These are phyloP conservation scores for Neurospora discreta DNA, from an alignment of 495 filamentous ascomycete species.

Conservation along the genomic window DNA sequence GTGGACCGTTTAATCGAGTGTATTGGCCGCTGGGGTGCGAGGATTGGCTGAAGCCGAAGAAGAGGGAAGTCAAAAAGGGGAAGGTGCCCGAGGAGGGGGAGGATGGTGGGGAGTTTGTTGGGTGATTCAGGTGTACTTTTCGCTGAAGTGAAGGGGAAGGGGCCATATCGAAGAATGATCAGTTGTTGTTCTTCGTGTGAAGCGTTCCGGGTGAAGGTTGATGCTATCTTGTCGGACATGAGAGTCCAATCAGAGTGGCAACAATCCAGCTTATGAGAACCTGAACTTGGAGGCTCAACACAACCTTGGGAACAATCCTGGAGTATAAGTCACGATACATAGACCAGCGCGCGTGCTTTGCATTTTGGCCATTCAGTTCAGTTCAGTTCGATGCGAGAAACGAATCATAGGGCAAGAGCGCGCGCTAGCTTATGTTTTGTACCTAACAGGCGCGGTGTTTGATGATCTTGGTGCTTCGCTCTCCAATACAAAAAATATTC, in stretches of 20 bases:
- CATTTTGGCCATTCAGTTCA: neutral
- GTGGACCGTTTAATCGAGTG: slow-evolving; percentile 71
- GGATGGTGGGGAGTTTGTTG: slow-evolving; percentile 7
- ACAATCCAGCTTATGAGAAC: neutral
- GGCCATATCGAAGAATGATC: neutral
- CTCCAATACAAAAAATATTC: neutral
- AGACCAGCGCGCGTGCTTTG: neutral
- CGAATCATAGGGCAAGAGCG: too few species aligned
- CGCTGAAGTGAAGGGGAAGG: neutral
- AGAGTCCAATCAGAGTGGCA: neutral
- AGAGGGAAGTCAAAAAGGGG: slow-evolving; percentile 51
- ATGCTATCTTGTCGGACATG: neutral
- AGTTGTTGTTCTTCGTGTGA: neutral
- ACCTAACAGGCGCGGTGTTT: too few species aligned
- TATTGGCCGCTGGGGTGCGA: slow-evolving; percentile 90
- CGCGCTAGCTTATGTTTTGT: too few species aligned
- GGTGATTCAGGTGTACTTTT: neutral
- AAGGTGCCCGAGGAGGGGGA: slow-evolving; percentile 4
- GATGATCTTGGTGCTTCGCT: too few species aligned
- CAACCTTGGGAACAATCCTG: too few species aligned
- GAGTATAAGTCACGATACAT: too few species aligned
- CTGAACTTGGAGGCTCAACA: neutral
- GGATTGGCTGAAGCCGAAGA: slow-evolving; percentile 76
- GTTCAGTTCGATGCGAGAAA: neutral
- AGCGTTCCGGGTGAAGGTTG: too few species aligned